Base-by-base conservation (phyloP, 2,329 filamentous ascomycete genomes). In the Lachnellula subtilissima region DNA sequence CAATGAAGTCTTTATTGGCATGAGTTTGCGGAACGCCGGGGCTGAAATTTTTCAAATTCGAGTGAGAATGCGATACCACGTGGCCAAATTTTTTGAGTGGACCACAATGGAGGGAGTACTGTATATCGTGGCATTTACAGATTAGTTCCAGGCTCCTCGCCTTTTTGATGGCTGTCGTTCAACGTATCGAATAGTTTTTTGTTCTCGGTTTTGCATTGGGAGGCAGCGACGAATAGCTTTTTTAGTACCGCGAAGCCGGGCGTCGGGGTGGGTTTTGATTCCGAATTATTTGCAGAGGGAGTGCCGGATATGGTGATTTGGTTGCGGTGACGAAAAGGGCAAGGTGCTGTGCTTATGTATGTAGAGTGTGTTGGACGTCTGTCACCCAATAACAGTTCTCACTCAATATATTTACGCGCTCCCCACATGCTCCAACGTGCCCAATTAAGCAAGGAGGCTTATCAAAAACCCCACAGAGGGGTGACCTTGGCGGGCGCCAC, bases 371-470 rank as follows among this genome's bases (percentile, higher is more conserved):
- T 48, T 36, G 48, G 51, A 51, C n/a, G 15, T 48, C 55, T 57
- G 55, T 54, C 53, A 47, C 50, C 50, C 55, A 57, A 50, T 43
- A 57, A 47, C 42, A 55, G 51, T 54, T 45, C 40, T 39, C 47
- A 45, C 47, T 32, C 42, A 47, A 40, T 14, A 48, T 35, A 53
- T 49, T 53, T 43, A 47, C 48, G 39, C 28, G 47, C 47, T 42
- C 17, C 14, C 23, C 47, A 40, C 37, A 40, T 40, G 15, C n/a
- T 40, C 37, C 14, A 40, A 48, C 19, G 40, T 48, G 43, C 12
- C 51, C 42, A 53, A 53, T 53, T 7, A 25, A 12, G n/a, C 19
- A 45, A 11, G 42, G 42, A 6, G 23, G n/a, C 19, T 23, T 19
- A 35, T 50, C 48, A n/a, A 22, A 23, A 39, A 8, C 48, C 36